phyloP scores from a whole-genome alignment of 106 monocot genomes.

The Iris macrosiphon region DNA sequence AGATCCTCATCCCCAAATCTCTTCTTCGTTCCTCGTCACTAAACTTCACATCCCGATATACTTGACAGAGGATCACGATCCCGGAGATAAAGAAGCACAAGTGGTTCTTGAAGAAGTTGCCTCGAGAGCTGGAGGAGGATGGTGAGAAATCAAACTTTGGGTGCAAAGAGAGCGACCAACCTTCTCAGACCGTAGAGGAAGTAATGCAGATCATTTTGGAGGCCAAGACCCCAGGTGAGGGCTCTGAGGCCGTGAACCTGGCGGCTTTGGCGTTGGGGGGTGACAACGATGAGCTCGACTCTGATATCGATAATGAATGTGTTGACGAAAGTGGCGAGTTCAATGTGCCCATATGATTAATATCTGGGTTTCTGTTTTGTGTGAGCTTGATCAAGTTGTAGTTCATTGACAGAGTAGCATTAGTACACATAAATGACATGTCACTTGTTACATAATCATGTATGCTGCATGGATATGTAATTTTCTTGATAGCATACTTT shows the following conservation, averaged over 20 bases:
- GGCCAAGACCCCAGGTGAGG: constrained; percentile 31
- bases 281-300: constrained; percentile 10
- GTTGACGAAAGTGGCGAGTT: constrained; percentile 24
- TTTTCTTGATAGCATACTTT: no score
- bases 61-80: constrained; percentile 68
- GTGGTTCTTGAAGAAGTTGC: constrained; percentile 87
- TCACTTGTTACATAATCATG: no score
- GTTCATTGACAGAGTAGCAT: no score
- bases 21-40: not conserved
- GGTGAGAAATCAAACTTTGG: constrained; percentile 24
- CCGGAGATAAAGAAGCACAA: constrained; percentile 69
- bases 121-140: constrained; percentile 43
- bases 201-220: constrained; percentile 58
- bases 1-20: not conserved
- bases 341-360: constrained; percentile 11
- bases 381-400: no score
- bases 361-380: not conserved
- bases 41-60: no score
- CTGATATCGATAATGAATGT: constrained; percentile 20
- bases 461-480: no score
- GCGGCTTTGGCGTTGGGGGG: constrained; percentile 8
- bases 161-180: not conserved
- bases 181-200: constrained; percentile 49
- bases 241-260: constrained; percentile 2
- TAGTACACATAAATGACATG: no score